Evolutionary conservation across 1,139 yeast species (phyloP), one percentile per base, ranked within the genome.

Genomic region (Yamadazyma conglobata): DNA sequence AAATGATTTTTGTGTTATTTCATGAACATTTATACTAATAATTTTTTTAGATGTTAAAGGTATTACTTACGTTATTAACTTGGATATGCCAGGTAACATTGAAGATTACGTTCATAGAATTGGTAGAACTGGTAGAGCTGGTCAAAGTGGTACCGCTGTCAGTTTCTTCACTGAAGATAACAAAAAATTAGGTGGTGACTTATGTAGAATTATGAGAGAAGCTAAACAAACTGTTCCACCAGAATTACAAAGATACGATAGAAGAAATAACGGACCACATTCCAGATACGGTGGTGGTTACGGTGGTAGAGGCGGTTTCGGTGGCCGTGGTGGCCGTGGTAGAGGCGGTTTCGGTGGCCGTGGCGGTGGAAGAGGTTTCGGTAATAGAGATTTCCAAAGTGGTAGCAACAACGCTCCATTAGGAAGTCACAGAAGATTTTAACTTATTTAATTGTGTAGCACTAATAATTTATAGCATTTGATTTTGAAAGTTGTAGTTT

Each of bases 41-140:
- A 64, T 73, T 39, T 45, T 42, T 51, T 33, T 64, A 88, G 97
- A 91, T 68, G 98, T 91, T 64, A 91, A 91, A 74, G 97, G 96
- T 60, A 87, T 91, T 56, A 82, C 89, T 49, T 81, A 71, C 52
- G 98, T 91, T 40, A 75, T 91, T 57, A 91, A 91, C 79, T 88
- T 75, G 56, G 98, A 91, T 62, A 89, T 89, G 88, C 97, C 98
- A 54, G 88, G 88, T 64, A 91, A 89, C 69, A 85, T 88, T 57
- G 98, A 91, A 70, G 97, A 91, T 68, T 91, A 91, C 61, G 96
- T 91, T 39, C 94, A 84, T 62, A 77, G 94, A 63, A 84, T 84
- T 53, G 96, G 96, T 59, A 87, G 98, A 80, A 89, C 97, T 43
- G 98, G 98, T 60, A 87, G 98, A 78, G 98, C 96, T 46, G 97